Percentiles rank a stretch among this genome's conserved stretches.
These are phyloP conservation scores for Saccharata proteae DNA, from an alignment of 2,329 filamentous ascomycete genomes.

Conservation along the genomic window DNA sequence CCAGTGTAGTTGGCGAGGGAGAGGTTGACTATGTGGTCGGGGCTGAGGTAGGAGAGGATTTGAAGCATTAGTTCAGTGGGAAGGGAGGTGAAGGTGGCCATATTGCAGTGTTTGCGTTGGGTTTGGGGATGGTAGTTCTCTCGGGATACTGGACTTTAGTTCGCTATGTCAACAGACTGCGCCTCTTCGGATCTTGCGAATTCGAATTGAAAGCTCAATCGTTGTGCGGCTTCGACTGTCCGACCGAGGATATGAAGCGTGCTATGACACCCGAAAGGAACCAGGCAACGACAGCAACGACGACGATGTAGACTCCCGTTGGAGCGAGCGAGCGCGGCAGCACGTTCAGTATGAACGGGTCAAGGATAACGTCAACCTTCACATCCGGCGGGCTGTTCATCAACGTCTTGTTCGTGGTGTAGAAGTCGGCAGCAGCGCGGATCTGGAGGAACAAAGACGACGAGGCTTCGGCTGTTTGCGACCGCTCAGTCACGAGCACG, in stretches of 20 bases:
- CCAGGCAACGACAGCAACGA: constrained; percentile 45
- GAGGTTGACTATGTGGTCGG: constrained; percentile 32
- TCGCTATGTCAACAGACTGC: background rate
- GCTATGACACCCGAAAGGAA: constrained; percentile 36
- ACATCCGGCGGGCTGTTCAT: constrained; percentile 68
- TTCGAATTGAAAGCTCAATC: constrained; percentile 17
- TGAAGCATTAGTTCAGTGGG: constrained; percentile 36
- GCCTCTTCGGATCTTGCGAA: background rate
- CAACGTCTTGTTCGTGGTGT: constrained; percentile 57
- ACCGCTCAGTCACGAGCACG: constrained; percentile 6
- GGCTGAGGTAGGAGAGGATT: constrained; percentile 29
- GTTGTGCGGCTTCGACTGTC: constrained; percentile 17
- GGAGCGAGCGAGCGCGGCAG: constrained; percentile 67
- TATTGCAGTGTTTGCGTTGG: constrained; percentile 1
- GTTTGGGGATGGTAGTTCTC: background rate
- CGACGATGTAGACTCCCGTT: constrained; percentile 54
- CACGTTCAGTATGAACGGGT: constrained; percentile 70
- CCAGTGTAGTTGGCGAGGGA: constrained; percentile 35
- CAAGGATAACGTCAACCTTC: constrained; percentile 68
- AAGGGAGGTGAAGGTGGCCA: constrained; percentile 14
- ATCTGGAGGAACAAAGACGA: constrained; percentile 62
- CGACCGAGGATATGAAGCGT: constrained; percentile 17
- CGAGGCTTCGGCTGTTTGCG: constrained; percentile 7
- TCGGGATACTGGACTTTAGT: background rate
- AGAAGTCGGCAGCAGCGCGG: constrained; percentile 72